Conservation (phyloP, 495 filamentous ascomycete genomes). For the Penicillium salamii region DNA sequence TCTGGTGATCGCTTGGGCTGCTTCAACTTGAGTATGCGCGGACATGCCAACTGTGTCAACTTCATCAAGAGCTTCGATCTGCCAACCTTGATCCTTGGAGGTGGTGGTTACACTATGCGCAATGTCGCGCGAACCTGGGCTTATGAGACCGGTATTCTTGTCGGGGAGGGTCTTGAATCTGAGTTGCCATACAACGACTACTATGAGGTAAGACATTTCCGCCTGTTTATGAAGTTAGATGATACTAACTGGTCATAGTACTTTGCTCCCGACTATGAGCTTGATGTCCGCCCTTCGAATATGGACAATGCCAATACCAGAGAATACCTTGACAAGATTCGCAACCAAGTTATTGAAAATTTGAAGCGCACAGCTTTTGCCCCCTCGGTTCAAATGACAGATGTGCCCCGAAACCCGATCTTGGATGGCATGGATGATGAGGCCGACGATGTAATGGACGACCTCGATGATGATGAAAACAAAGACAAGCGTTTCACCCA, state of each 20-base stretch:
- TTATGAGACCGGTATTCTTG: conserved; percentile 88
- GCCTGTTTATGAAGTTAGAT: neutral
- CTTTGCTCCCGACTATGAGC: conserved; percentile 93
- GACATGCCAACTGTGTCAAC: conserved; percentile 95
- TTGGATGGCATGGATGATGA: conserved; percentile 74
- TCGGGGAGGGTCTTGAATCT: conserved; percentile 73
- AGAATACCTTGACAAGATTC: conserved; percentile 97
- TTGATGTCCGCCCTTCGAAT: conserved; percentile 92
- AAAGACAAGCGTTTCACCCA: conserved; percentile 81
- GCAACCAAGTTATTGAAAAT: conserved; percentile 86
- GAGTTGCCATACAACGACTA: conserved; percentile 97
- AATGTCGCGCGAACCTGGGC: conserved; percentile 98
- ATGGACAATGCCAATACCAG: conserved; percentile 98
- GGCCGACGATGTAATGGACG: conserved; percentile 82
- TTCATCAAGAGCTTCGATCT: conserved; percentile 91
- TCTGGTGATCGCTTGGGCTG: conserved; percentile 94
- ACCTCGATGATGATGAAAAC: conserved; percentile 86
- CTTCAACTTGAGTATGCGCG: conserved; percentile 97
- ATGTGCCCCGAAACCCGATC: conserved; percentile 75
- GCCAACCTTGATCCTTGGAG: conserved; percentile 88
- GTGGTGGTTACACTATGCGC: conserved; percentile 98
- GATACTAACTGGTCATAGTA: conserved; percentile 57
- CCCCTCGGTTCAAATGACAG: conserved; percentile 91
- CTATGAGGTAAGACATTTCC: conserved; percentile 70
- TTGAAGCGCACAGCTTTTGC: conserved; percentile 82